Base-by-base conservation (phyloP, 495 filamentous ascomycete species). In the Saxophila tyrrhenica region DNA sequence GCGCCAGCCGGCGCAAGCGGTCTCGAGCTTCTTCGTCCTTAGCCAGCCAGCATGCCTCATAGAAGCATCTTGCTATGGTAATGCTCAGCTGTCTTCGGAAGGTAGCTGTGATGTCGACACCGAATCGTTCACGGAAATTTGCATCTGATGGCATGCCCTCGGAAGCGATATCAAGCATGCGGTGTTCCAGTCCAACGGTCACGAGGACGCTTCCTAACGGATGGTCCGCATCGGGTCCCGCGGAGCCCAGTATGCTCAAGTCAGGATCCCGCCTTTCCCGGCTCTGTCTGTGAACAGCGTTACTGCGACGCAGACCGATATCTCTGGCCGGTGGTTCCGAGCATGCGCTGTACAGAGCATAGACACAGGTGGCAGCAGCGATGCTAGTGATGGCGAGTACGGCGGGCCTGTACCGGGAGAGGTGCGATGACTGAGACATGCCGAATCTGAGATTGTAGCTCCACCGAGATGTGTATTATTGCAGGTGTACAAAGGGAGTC, bases 291-390 rank as follows among this genome's bases (percentile, higher is more conserved):
- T 77, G 76, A 39, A 80, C 55, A 1, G 81, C 81, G 62, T 82
- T 82, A 57, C 79, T 79, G 35, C 81, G 68, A 52, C 75, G 81
- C 7, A 84, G 65, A 17, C 29, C 21, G 2, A 11, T 25, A 13
- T 5, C 29, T 21, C 50, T 44, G 1, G 53, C 29, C 25, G 49
- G 32, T 17, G 32, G 35, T 15, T 23, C 19, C 2, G 51, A 35
- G 46, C 45, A 11, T 29, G 41, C 43, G 16, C 23, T 56, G 57
- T 64, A 67, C n/a, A 65, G 21, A 22, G 52, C 45, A 56, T 64
- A 67, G 16, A 56, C 50, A 24, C 59, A 46, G 32, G 50, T 60
- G 9, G 52, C 59, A 45, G 67, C 60, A 9, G 60, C 63, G 23
- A 56, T 51, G 13, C 58, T 58, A 19, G 59, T 51, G 17, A 62